phyloP scores from a whole-genome alignment of 2,329 filamentous ascomycete genomes.

The Aspergillus sp. region DNA sequence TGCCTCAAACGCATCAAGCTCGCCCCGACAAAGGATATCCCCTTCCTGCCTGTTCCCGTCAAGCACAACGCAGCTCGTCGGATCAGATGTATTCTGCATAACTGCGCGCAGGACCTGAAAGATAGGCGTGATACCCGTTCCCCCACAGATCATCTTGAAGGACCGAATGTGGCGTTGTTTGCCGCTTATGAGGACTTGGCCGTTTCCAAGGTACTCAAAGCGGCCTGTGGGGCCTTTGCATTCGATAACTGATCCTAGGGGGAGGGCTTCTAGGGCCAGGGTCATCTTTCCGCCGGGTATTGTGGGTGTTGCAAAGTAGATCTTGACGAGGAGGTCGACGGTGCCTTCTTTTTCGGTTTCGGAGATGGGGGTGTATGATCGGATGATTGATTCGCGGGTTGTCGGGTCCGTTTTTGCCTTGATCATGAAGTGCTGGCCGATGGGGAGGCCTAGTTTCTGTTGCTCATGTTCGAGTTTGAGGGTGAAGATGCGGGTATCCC shows the following conservation, averaged over 20 bases:
- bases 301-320: conserved; percentile 60
- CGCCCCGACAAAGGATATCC: conserved; percentile 73
- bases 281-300: conserved; percentile 72
- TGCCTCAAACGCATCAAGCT: conserved; percentile 59
- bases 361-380: conserved; percentile 81
- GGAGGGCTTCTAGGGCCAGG: conserved; percentile 65
- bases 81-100: conserved; percentile 56
- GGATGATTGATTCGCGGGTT: conserved; percentile 63
- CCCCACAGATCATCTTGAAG: conserved; percentile 82
- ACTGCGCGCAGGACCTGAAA: conserved; percentile 75
- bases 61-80: conserved; percentile 64
- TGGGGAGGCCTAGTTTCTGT: conserved; percentile 68
- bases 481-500: conserved; percentile 73
- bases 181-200: conserved; percentile 56
- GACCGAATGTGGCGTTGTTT: conserved; percentile 52
- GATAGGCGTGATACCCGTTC: conserved; percentile 88
- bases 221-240: conserved; percentile 86
- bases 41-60: conserved; percentile 70
- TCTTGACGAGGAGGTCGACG: conserved; percentile 72
- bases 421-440: conserved; percentile 83
- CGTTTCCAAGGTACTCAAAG: conserved; percentile 69
- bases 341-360: conserved; percentile 54
- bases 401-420: conserved; percentile 69
- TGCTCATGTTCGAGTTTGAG: conserved; percentile 67
- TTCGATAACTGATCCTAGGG: conserved; percentile 66